Evolutionary conservation across 2,329 filamentous ascomycete genomes (phyloP).

Genomic region (Apiospora malaysiana): DNA sequence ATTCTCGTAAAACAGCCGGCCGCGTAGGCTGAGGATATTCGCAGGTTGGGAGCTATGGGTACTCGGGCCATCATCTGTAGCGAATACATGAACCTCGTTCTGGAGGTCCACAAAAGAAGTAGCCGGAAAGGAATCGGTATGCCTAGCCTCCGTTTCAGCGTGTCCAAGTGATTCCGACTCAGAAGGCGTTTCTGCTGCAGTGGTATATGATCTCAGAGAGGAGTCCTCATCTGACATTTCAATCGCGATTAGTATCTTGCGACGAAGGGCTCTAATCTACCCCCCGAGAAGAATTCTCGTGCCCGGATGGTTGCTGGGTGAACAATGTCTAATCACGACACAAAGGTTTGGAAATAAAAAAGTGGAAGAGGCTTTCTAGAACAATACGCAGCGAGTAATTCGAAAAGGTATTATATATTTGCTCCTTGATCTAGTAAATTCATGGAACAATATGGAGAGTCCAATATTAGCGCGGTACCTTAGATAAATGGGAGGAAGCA

Average conservation of each 20-base stretch:
- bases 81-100: not conserved
- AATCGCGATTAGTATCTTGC: not conserved
- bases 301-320: too few relatives aligned
- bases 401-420: slow-evolving; percentile 14
- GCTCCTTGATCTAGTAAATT: not conserved
- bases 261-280: too few relatives aligned
- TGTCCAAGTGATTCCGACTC: not conserved
- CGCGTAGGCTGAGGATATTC: not conserved
- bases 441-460: not conserved
- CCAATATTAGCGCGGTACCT: not conserved
- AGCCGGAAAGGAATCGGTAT: not conserved
- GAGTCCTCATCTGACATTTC: not conserved
- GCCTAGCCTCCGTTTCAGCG: not conserved
- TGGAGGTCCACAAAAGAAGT: not conserved
- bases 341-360: too few relatives aligned
- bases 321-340: too few relatives aligned
- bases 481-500: not conserved
- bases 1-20: not conserved
- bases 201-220: not conserved
- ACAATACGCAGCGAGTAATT: too few relatives aligned
- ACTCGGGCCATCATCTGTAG: not conserved
- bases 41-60: not conserved
- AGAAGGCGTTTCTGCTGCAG: not conserved
- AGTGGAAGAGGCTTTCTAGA: too few relatives aligned
- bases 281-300: too few relatives aligned